Evolutionary conservation across 768 basidiomycete genomes (phyloP), one percentile per base, ranked within the genome.

Genomic region (Auricularia sp.): DNA sequence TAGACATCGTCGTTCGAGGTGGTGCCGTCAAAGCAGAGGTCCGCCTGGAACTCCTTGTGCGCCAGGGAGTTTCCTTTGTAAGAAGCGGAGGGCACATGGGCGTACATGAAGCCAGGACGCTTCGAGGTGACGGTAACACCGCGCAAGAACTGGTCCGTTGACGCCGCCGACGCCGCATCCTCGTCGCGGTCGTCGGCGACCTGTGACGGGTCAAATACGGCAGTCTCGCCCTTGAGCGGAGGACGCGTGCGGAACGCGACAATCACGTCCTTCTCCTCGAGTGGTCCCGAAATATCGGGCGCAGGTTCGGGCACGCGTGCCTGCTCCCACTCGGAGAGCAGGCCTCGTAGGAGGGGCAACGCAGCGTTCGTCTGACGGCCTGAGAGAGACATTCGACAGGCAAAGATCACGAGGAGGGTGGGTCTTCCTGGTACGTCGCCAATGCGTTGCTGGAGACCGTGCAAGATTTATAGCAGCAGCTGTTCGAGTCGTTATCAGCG

Each of bases 161-260:
- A 14, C 39, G 7, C 8, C 8, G 39, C 39, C 12, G 39, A 14
- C 16, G 68, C 67, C 10, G 66, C 59, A 23, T 36, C 61, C 7
- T 63, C 63, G 35, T 63, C 62, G 23, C 65, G 64, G n/a, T 67
- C 64, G 33, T 64, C 64, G 51, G 68, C 66, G 18, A 34, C 58
- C 11, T 61, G n/a, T 14, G 23, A 18, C 7, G 39, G 39, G 10
- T 51, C 61, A 29, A 33, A 35, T 34, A 59, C 35, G 21, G 47
- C 16, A 7, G 74, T 70, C 64, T 74, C 74, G 58, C 72, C 65
- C 8, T 66, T 68, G 23, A 75, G 70, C 14, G 74, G 70, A 3
- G 75, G 75, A 62, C 75, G 74, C 63, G 75, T 76, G 58, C 75
- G 64, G 62, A 76, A 75, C 66, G 75, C 75, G 66, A 76, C 75